Conservation (phyloP, 1,139 yeast genomes). For the Starmera stellimalicola region DNA sequence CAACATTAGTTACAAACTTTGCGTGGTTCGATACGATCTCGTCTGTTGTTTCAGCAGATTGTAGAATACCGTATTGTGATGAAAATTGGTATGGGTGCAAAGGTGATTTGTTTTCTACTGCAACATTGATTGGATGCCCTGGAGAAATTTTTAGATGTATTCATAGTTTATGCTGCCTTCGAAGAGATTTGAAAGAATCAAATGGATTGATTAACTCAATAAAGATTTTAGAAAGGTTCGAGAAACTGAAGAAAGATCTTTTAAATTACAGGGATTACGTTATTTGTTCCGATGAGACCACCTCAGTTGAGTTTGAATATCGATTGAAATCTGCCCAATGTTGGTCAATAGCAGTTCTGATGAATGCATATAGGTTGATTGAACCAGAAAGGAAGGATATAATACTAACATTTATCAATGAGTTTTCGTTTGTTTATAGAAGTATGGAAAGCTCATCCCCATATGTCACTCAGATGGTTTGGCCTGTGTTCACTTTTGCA, state of each 20-base stretch:
- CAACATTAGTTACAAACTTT: conserved; percentile 35
- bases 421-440: conserved; percentile 36
- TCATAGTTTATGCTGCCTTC: conserved; percentile 31
- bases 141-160: conserved; percentile 41
- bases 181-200: conserved; percentile 25
- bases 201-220: conserved; percentile 4
- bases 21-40: conserved; percentile 50
- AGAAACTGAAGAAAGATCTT: conserved; percentile 24
- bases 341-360: conserved; percentile 39
- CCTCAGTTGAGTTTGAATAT: conserved; percentile 24
- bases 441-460: conserved; percentile 35
- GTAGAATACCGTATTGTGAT: conserved; percentile 39
- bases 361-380: conserved; percentile 29
- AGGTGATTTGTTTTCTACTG: conserved; percentile 32
- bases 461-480: conserved; percentile 46
- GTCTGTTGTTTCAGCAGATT: conserved; percentile 46
- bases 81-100: conserved; percentile 42
- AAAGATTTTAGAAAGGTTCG: conserved; percentile 19
- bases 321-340: conserved; percentile 42
- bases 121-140: conserved; percentile 48
- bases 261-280: conserved; percentile 40
- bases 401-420: conserved; percentile 27
- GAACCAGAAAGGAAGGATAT: conserved; percentile 20
- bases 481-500: conserved; percentile 45
- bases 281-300: conserved; percentile 15